Percentiles rank a stretch among this genome's conserved stretches.
Evolutionary conservation across 495 filamentous ascomycete genomes (phyloP).

Genomic region (Diplogelasinospora grovesii): DNA sequence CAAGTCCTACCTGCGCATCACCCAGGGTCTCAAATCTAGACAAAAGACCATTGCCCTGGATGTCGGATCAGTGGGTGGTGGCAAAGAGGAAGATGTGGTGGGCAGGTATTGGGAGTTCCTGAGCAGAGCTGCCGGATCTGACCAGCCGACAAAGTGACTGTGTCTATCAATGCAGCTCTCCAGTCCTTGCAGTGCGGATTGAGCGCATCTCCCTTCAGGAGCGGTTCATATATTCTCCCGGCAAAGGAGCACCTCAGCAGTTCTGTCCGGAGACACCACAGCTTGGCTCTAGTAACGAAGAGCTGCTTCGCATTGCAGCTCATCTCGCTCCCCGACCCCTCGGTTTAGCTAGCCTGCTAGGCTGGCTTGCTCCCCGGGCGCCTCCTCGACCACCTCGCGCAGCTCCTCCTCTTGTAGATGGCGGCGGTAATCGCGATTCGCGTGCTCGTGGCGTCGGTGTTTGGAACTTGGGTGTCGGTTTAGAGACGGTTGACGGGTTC

Average conservation of each 20-base stretch:
- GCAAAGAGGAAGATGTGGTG: constrained; percentile 21
- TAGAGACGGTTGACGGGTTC: constrained; percentile 68
- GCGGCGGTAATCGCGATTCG: constrained; percentile 35
- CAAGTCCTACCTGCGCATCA: constrained; percentile 57
- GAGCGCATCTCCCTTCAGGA: too few species aligned
- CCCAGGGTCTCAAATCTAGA: constrained; percentile 54
- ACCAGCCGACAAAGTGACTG: too few species aligned
- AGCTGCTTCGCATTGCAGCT: too few species aligned
- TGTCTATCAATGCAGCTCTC: too few species aligned
- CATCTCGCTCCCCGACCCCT: constrained; percentile 32
- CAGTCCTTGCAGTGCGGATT: too few species aligned
- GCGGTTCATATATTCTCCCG: too few species aligned
- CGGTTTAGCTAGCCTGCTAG: constrained; percentile 42
- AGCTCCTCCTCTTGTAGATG: constrained; percentile 33
- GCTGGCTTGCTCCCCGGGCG: constrained; percentile 28
- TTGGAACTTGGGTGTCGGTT: constrained; percentile 57
- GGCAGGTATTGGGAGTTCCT: constrained; percentile 18
- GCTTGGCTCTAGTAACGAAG: too few species aligned
- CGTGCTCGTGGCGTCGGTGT: constrained; percentile 47
- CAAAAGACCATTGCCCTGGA: constrained; percentile 48
- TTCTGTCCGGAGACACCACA: too few species aligned
- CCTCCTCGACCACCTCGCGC: constrained; percentile 28
- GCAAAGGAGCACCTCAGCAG: too few species aligned
- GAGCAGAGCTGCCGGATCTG: constrained; percentile 12
- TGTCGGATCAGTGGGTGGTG: constrained; percentile 14